Base-by-base conservation (phyloP, 2,329 filamentous ascomycete genomes). In the Fusarium succisae region DNA sequence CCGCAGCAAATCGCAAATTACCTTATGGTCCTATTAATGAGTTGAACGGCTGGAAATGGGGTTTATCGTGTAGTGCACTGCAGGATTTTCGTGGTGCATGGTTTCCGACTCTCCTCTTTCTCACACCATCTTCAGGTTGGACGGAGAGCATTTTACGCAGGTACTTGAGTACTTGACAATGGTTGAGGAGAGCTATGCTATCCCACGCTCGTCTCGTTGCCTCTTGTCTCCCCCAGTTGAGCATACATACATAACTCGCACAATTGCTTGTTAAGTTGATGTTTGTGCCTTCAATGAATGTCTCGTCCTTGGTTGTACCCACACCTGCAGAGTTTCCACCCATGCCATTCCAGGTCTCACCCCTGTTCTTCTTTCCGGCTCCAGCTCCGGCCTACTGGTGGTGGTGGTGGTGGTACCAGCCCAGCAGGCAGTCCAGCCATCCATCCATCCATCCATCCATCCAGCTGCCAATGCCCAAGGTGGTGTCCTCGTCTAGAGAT, bases 311-410 rank as follows among this genome's bases (percentile, higher is more conserved):
- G 35, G n/a, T 56, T 75, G 59, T 32, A 51, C 37, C 17, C 72
- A 74, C 72, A 53, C 72, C 72, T 53, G 22, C 14, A 22, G 32
- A 51, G 30, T 45, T 26, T 47, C 20, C 45, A 28, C 59, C 68
- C 72, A 67, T 64, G 48, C 43, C 63, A 69, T 48, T 74, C 51
- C 38, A 50, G 62, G 70, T 44, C 54, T 39, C 72, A 69, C 66
- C 66, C 72, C 75, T 72, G 66, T 61, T 63, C 64, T 63, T 72
- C 50, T 64, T 70, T 72, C 75, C 71, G 71, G 75, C 64, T 76
- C 75, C 73, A 76, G 73, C 69, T 75, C 75, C 75, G 71, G 66
- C 64, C 70, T 41, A 39, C 54, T 71, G 71, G 63, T 70, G 72
- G 69, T 73, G 66, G 67, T 71, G 53, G 48, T 73, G 30, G 48